A percentile compares a stretch with the other conserved stretches of the same genome.
These are phyloP conservation scores for Fusarium goolgardi DNA, from an alignment of 2,329 filamentous ascomycete genomes.

Conservation along the genomic window DNA sequence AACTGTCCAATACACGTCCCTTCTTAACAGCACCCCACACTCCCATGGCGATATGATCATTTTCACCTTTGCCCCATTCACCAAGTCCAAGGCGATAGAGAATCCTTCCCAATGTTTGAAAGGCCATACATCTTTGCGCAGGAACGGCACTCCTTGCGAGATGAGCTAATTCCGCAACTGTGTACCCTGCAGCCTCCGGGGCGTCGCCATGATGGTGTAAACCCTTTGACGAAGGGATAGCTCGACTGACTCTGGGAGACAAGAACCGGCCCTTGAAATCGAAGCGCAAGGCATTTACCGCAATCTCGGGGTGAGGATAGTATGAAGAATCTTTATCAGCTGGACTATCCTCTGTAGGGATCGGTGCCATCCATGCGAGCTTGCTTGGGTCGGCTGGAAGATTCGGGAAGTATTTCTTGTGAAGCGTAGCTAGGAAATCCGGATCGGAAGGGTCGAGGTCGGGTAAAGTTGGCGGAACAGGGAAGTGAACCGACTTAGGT, in stretches of 20 bases:
- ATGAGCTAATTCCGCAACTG: conserved; percentile 84
- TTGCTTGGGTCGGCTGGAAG: conserved; percentile 86
- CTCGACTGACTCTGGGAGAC: conserved; percentile 77
- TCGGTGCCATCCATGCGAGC: conserved; percentile 88
- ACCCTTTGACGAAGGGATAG: conserved; percentile 80
- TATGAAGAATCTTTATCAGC: conserved; percentile 81
- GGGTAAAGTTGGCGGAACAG: conserved; percentile 64
- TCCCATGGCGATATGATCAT: conserved; percentile 75
- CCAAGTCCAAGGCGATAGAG: conserved; percentile 84
- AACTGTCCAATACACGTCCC: conserved; percentile 78
- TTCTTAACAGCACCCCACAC: conserved; percentile 86
- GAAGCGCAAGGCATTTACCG: conserved; percentile 84
- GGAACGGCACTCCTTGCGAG: conserved; percentile 85
- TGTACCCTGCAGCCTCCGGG: conserved; percentile 94
- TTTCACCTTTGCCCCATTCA: conserved; percentile 69
- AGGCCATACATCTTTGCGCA: conserved; percentile 89
- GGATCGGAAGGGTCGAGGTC: conserved; percentile 86
- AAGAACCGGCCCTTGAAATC: conserved; percentile 86
- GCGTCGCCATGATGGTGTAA: conserved; percentile 94
- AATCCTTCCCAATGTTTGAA: conserved; percentile 88
- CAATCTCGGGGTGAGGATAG: conserved; percentile 79
- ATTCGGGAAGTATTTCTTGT: conserved; percentile 92
- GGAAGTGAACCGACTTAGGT: conserved; percentile 69
- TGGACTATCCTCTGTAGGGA: conserved; percentile 71
- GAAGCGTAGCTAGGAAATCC: conserved; percentile 84